These are phyloP conservation scores for Penicillium arizonense DNA, from an alignment of 495 filamentous ascomycete species.

Conservation along the genomic window DNA sequence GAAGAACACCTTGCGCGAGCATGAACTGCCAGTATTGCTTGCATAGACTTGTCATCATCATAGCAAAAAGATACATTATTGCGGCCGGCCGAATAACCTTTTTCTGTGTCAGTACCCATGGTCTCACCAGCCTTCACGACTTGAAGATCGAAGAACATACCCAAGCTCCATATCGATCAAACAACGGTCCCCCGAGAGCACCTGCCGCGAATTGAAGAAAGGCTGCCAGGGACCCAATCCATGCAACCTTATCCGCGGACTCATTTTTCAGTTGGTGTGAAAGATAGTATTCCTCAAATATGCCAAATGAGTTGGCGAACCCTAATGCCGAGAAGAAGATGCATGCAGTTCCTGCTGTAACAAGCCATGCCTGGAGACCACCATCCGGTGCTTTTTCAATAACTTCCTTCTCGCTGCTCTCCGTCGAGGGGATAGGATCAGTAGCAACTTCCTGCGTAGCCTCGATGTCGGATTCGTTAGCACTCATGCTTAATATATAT, in stretches of 20 bases:
- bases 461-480: too few relatives aligned
- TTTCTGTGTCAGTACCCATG: not conserved
- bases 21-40: slow-evolving; percentile 27
- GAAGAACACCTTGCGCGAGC: slow-evolving; percentile 21
- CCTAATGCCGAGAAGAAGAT: slow-evolving; percentile 39
- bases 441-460: too few relatives aligned
- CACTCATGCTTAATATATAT: not conserved
- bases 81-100: slow-evolving; percentile 40
- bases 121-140: not conserved
- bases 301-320: slow-evolving; percentile 54
- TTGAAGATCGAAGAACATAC: slow-evolving; percentile 18
- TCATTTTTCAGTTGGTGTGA: slow-evolving; percentile 42
- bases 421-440: not conserved
- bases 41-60: slow-evolving; percentile 39
- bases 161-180: slow-evolving; percentile 50
- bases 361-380: slow-evolving; percentile 32
- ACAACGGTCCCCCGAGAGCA: slow-evolving; percentile 45
- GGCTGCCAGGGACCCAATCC: slow-evolving; percentile 53
- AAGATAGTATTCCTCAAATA: slow-evolving; percentile 55
- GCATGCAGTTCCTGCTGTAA: slow-evolving; percentile 24
- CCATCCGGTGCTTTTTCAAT: slow-evolving; percentile 23
- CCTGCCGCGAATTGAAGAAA: slow-evolving; percentile 51
- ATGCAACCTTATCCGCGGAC: slow-evolving; percentile 46
- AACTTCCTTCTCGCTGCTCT: not conserved
- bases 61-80: slow-evolving; percentile 28